Evolutionary conservation across 495 filamentous ascomycete species (phyloP).

Genomic region (Jackrogersella multiformis): DNA sequence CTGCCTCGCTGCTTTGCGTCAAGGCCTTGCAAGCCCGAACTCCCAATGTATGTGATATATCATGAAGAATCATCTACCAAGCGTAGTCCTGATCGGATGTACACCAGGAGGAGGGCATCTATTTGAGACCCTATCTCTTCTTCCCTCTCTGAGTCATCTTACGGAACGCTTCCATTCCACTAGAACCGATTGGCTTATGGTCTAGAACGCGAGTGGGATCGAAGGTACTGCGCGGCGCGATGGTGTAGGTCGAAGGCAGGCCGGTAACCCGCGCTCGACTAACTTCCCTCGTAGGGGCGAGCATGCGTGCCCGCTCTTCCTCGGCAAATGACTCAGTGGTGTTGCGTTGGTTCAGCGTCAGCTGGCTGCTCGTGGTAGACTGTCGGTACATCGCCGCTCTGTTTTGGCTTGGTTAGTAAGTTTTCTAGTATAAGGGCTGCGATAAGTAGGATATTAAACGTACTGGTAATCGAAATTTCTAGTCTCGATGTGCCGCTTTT

Average conservation of each 20-base stretch:
- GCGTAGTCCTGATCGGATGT: neutral
- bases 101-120: neutral
- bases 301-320: slow-evolving; percentile 71
- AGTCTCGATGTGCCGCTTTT: slow-evolving; percentile 73
- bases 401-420: slow-evolving; percentile 44
- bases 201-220: slow-evolving; percentile 51
- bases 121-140: slow-evolving; percentile 52
- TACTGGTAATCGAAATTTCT: slow-evolving; percentile 64
- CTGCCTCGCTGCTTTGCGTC: neutral
- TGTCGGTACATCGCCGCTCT: slow-evolving; percentile 62
- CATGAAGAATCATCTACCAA: neutral
- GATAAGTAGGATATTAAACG: slow-evolving; percentile 31
- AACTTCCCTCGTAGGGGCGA: slow-evolving; percentile 72
- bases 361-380: slow-evolving; percentile 50
- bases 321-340: slow-evolving; percentile 58
- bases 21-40: slow-evolving; percentile 4
- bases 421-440: slow-evolving; percentile 43
- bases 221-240: slow-evolving; percentile 74
- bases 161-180: slow-evolving; percentile 82
- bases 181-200: slow-evolving; percentile 71
- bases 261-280: slow-evolving; percentile 78
- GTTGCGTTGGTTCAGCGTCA: slow-evolving; percentile 57
- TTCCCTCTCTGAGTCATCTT: slow-evolving; percentile 79
- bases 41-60: slow-evolving; percentile 6
- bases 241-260: slow-evolving; percentile 78